A percentile compares a stretch with the other conserved stretches of the same genome.
These are phyloP conservation scores for Metschnikowia cubensis DNA, from an alignment of 805 yeast species.

Conservation along the genomic window DNA sequence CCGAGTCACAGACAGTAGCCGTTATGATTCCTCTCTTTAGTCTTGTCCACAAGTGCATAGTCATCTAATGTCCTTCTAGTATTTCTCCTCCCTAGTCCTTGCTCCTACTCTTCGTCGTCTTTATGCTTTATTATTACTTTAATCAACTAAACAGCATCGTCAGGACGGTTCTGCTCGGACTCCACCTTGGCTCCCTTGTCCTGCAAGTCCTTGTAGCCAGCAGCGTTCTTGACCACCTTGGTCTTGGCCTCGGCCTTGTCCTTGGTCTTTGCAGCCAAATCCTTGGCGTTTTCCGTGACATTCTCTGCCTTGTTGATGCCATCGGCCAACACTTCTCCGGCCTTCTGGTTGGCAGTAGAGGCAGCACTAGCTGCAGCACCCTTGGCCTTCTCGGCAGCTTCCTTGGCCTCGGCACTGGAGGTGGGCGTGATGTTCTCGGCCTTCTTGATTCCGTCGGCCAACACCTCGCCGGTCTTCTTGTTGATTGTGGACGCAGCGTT, in stretches of 20 bases:
- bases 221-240: constrained; percentile 25
- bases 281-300: constrained; percentile 13
- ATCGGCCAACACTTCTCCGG: constrained; percentile 32
- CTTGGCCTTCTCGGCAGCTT: constrained; percentile 5
- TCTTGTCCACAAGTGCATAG: too few species aligned
- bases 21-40: too few species aligned
- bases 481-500: constrained; percentile 21
- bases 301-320: constrained; percentile 25
- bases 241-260: constrained; percentile 15
- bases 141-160: constrained; percentile 36
- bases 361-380: constrained; percentile 4
- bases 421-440: constrained; percentile 16
- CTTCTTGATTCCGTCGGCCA: constrained; percentile 31
- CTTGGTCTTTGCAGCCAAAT: constrained; percentile 10
- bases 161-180: constrained; percentile 44
- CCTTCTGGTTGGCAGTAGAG: constrained; percentile 16
- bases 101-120: too few species aligned
- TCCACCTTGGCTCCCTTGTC: constrained; percentile 43
- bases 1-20: too few species aligned
- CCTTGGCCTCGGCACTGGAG: constrained; percentile 9
- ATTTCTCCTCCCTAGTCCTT: too few species aligned
- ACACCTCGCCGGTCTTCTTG: constrained; percentile 29
- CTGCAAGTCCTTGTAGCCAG: constrained; percentile 39
- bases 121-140: too few species aligned
- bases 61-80: too few species aligned